Percentiles rank a stretch among this genome's conserved stretches.
Evolutionary conservation across 106 monocot genomes (phyloP).

Genomic region (Allium sativum): DNA sequence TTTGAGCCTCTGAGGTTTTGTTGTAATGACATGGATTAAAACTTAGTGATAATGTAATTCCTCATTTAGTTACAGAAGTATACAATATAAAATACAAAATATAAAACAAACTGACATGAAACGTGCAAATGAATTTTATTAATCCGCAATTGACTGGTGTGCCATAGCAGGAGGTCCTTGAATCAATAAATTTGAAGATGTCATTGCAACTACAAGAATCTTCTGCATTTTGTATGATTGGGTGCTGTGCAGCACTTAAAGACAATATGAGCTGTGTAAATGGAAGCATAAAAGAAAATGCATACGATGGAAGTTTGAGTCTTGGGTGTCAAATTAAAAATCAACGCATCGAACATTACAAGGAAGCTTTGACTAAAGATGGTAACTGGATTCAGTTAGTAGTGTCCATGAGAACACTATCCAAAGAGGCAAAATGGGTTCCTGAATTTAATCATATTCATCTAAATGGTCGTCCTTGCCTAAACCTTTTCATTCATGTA

Average conservation of each 20-base stretch:
- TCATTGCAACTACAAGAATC: constrained; percentile 35
- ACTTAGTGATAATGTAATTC: too few relatives aligned
- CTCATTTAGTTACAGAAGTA: too few relatives aligned
- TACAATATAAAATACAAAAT: background rate
- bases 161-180: constrained; percentile 39
- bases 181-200: constrained; percentile 34
- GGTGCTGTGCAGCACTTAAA: constrained; percentile 19
- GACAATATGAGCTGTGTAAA: background rate
- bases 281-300: constrained; percentile 8
- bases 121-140: background rate
- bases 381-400: constrained; percentile 47
- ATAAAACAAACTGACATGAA: background rate
- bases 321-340: constrained; percentile 34
- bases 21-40: background rate
- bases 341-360: constrained; percentile 14
- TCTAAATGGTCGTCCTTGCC: constrained; percentile 22
- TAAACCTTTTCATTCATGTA: constrained; percentile 56
- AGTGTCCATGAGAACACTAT: constrained; percentile 2
- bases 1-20: background rate
- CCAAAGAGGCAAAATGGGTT: constrained; percentile 21
- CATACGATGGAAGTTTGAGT: constrained; percentile 9
- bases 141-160: background rate
- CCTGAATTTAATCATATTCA: constrained; percentile 62
- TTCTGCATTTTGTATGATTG: constrained; percentile 45
- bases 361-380: constrained; percentile 16